Conservation (phyloP, 768 basidiomycete genomes). For the Tulasnella calospora region DNA sequence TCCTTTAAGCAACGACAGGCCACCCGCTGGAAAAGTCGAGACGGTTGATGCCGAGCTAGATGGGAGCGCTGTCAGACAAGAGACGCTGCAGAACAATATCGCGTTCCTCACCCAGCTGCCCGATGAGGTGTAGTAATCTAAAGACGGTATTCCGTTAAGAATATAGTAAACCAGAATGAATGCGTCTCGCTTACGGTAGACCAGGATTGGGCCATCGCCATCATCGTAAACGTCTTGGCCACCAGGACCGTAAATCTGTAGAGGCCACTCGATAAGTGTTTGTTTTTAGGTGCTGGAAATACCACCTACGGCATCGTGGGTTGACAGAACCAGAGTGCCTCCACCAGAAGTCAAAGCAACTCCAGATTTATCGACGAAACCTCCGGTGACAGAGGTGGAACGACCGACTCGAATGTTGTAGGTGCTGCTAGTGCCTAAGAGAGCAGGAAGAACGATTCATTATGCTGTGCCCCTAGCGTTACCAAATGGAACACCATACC, state of each 20-base stretch:
- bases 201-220: constrained; percentile 45
- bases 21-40: background rate
- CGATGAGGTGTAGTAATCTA: constrained; percentile 50
- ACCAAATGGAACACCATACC: constrained; percentile 35
- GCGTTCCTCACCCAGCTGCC: background rate
- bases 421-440: constrained; percentile 40
- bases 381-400: constrained; percentile 42
- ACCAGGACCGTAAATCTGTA: constrained; percentile 47
- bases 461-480: background rate
- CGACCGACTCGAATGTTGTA: constrained; percentile 59
- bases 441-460: background rate
- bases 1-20: constrained; percentile 15
- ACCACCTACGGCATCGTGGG: background rate
- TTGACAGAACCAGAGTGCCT: constrained; percentile 39
- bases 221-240: constrained; percentile 48
- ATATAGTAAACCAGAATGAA: background rate
- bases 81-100: constrained; percentile 34
- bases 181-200: constrained; percentile 45
- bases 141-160: background rate
- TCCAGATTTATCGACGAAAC: constrained; percentile 47
- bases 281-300: no score
- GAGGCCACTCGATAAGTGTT: no score
- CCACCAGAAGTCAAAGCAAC: constrained; percentile 47
- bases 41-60: constrained; percentile 4
- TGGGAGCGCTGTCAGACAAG: background rate